A percentile compares a stretch with the other conserved stretches of the same genome.
Evolutionary conservation across 257 asterid species (phyloP).

Genomic region (Dorcoceras hygrometricum): DNA sequence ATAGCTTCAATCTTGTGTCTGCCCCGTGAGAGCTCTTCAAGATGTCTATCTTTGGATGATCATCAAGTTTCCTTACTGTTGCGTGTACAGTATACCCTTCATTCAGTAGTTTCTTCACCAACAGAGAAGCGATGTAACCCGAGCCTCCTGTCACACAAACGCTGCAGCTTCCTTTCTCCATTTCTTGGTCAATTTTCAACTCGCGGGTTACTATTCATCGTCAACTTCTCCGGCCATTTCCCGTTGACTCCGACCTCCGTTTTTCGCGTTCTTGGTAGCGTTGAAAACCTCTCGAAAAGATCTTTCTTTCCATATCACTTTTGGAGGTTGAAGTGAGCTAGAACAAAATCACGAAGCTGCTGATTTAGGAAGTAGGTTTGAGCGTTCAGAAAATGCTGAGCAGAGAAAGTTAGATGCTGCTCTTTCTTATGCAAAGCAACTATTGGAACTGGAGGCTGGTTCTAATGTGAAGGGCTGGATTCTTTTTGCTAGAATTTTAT

Average conservation of each 20-base stretch:
- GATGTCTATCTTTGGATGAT: constrained; percentile 50
- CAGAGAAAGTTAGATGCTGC: constrained; percentile 80
- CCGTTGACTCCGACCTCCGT: too few species aligned
- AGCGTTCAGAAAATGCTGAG: constrained; percentile 86
- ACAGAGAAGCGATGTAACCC: constrained; percentile 59
- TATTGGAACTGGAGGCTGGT: constrained; percentile 66
- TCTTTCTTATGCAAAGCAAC: constrained; percentile 63
- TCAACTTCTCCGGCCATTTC: too few species aligned
- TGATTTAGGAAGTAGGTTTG: too few species aligned
- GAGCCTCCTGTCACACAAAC: constrained; percentile 74
- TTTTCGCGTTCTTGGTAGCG: too few species aligned
- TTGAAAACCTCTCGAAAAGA: too few species aligned
- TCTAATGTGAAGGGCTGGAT: constrained; percentile 67
- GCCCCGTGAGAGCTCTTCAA: constrained; percentile 43
- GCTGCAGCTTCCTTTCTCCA: neutral
- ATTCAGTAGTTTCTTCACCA: constrained; percentile 42
- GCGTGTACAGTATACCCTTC: constrained; percentile 64
- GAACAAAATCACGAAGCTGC: too few species aligned
- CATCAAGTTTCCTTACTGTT: constrained; percentile 52
- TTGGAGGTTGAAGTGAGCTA: too few species aligned
- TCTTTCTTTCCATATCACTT: too few species aligned
- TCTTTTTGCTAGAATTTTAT: constrained; percentile 79
- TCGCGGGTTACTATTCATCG: too few species aligned
- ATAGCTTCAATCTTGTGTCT: constrained; percentile 41
- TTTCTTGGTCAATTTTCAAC: too few species aligned